phyloP scores from a whole-genome alignment of 768 basidiomycete genomes.

The Kwoniella sp. region DNA sequence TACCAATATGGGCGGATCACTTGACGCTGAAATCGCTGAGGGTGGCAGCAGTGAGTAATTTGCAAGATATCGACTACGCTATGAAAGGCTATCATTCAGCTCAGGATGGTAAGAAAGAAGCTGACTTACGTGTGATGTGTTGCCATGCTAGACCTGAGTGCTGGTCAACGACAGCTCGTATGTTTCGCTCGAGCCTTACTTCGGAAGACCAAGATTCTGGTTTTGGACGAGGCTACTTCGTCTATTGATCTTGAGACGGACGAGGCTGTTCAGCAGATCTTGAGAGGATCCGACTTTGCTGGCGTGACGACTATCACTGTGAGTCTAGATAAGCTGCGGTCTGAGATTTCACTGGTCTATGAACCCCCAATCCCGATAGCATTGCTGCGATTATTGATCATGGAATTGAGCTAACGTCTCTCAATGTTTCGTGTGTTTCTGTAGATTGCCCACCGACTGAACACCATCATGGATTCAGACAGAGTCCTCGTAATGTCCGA shows the following conservation, averaged over 20 bases:
- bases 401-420: neutral
- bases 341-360: too few relatives aligned
- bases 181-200: conserved; percentile 86
- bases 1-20: conserved; percentile 46
- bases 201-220: conserved; percentile 80
- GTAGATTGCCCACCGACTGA: conserved; percentile 49
- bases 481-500: conserved; percentile 78
- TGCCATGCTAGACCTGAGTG: conserved; percentile 66
- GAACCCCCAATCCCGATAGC: too few relatives aligned
- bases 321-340: conserved; percentile 9
- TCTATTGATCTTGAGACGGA: conserved; percentile 91
- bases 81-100: conserved; percentile 45
- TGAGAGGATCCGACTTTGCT: conserved; percentile 74
- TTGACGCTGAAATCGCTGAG: conserved; percentile 53
- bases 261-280: conserved; percentile 81
- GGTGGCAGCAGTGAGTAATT: conserved; percentile 44
- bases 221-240: conserved; percentile 89
- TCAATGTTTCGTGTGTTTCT: neutral
- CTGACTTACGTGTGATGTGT: conserved; percentile 50
- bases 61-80: too few relatives aligned
- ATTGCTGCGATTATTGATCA: too few relatives aligned
- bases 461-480: conserved; percentile 74
- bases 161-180: conserved; percentile 83
- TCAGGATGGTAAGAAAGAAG: conserved; percentile 32
- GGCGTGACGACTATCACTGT: conserved; percentile 76